phyloP scores from a whole-genome alignment of 768 basidiomycete species.

The Bullera alba region DNA sequence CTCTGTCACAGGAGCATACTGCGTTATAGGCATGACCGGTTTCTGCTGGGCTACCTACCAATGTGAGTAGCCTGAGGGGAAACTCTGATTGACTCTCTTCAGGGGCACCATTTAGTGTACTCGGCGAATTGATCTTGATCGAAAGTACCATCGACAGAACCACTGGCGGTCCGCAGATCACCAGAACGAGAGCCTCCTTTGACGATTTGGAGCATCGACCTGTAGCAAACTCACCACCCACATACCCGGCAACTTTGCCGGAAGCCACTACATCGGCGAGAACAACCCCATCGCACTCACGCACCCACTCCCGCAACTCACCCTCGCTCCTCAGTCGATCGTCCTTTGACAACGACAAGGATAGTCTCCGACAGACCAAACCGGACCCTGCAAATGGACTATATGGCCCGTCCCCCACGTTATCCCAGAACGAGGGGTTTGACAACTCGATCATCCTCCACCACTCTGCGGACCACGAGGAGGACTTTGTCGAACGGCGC shows the following conservation, averaged over 20 bases:
- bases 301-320: slow-evolving; percentile 4
- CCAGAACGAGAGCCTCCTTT: neutral
- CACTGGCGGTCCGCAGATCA: neutral
- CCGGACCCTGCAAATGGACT: neutral
- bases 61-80: slow-evolving; percentile 49
- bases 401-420: neutral
- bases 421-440: neutral
- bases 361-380: neutral
- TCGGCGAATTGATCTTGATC: slow-evolving; percentile 77
- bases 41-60: slow-evolving; percentile 88
- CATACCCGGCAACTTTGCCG: neutral
- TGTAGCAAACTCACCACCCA: no score
- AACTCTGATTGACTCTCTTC: neutral
- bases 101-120: slow-evolving; percentile 78
- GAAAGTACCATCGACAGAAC: slow-evolving; percentile 32
- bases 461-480: slow-evolving; percentile 8
- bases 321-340: no score
- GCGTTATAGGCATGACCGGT: slow-evolving; percentile 70
- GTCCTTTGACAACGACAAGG: neutral
- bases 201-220: slow-evolving; percentile 1
- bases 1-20: slow-evolving; percentile 62
- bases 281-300: slow-evolving; percentile 8
- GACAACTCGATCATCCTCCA: slow-evolving; percentile 14
- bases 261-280: slow-evolving; percentile 1
- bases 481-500: neutral